Percentiles rank a stretch among this genome's conserved stretches.
Evolutionary conservation across 1,284 basidiomycete genomes (phyloP).

Genomic region (Pseudomicrostroma phylloplanum): DNA sequence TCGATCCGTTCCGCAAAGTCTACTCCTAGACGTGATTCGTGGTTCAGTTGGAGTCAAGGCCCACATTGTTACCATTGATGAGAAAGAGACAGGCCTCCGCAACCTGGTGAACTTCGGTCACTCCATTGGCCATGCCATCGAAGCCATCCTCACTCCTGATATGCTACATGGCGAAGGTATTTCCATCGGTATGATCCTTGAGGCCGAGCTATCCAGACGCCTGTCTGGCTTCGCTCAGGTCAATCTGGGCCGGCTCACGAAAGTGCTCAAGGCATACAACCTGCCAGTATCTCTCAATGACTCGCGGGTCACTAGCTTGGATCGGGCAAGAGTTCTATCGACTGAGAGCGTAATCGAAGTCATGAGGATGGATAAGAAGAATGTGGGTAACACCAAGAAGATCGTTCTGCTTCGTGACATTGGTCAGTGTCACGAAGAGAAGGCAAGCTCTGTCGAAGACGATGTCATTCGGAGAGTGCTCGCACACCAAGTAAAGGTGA

Average conservation of each 20-base stretch:
- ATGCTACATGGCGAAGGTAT: constrained; percentile 50
- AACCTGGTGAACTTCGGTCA: constrained; percentile 51
- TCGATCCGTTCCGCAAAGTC: constrained; percentile 40
- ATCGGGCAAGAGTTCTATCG: constrained; percentile 63
- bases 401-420: constrained; percentile 85
- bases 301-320: constrained; percentile 57
- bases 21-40: constrained; percentile 50
- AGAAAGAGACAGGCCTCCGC: constrained; percentile 49
- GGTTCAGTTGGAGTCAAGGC: constrained; percentile 49
- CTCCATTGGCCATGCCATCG: constrained; percentile 49
- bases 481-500: constrained; percentile 61
- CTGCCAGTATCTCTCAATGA: constrained; percentile 44
- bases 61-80: constrained; percentile 49
- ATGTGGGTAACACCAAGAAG: constrained; percentile 79
- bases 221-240: constrained; percentile 45
- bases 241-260: constrained; percentile 40
- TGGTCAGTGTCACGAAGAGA: constrained; percentile 84
- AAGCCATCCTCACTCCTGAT: constrained; percentile 47
- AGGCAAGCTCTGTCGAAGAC: constrained; percentile 71
- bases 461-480: constrained; percentile 38
- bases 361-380: constrained; percentile 94
- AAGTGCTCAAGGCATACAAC: constrained; percentile 45
- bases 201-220: constrained; percentile 45
- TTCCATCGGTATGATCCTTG: constrained; percentile 49
- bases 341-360: constrained; percentile 83